Conservation (phyloP, 257 asterid species). For the Capsicum rhomboideum region DNA sequence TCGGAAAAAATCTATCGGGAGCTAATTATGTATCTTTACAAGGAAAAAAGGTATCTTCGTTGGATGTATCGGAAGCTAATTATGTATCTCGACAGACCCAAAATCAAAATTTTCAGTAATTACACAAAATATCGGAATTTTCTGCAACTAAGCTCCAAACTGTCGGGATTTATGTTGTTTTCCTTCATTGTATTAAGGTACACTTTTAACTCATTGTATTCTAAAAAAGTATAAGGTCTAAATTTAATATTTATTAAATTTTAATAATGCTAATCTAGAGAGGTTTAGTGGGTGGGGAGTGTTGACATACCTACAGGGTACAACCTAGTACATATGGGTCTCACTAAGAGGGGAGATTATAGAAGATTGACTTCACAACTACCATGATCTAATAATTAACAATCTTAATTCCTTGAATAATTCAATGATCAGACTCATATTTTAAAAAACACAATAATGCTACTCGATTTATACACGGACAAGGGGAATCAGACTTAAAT, state of each 20-base stretch:
- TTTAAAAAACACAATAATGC: neutral
- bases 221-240: neutral
- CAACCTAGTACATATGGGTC: neutral
- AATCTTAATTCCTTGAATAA: neutral
- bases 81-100: no score
- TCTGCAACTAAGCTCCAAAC: no score
- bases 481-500: no score
- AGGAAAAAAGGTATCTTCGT: no score
- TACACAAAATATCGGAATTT: no score
- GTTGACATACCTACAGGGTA: neutral
- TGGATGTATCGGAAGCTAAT: no score
- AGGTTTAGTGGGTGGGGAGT: neutral
- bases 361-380: neutral
- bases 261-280: neutral
- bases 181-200: neutral
- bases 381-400: neutral
- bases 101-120: no score
- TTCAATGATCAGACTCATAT: neutral
- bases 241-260: neutral
- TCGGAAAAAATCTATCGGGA: no score
- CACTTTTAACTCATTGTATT: neutral
- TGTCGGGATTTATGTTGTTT: no score
- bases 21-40: no score
- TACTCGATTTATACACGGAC: neutral
- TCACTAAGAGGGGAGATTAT: neutral